Conservation (phyloP, 129 eudicot genomes). For the Arctium minus region DNA sequence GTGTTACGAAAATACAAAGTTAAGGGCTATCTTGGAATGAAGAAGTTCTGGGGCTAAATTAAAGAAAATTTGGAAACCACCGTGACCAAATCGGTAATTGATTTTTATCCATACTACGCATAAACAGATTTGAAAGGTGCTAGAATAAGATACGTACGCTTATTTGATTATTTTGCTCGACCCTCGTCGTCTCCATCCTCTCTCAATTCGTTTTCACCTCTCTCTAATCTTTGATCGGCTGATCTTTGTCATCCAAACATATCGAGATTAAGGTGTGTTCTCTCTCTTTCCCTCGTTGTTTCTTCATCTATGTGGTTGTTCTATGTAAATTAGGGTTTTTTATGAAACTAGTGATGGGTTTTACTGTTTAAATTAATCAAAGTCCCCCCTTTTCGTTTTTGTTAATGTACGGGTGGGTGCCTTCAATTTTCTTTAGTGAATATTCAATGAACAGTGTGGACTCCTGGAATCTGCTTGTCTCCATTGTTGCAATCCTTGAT, state of each 20-base stretch:
- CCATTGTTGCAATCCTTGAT: neutral
- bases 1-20: too few relatives aligned
- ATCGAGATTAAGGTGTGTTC: neutral
- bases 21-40: too few relatives aligned
- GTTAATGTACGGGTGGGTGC: neutral
- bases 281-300: neutral
- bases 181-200: neutral
- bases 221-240: neutral
- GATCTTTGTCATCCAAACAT: neutral
- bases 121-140: neutral
- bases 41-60: too few relatives aligned
- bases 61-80: too few relatives aligned
- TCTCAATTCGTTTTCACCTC: neutral
- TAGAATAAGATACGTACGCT: neutral
- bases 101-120: too few relatives aligned
- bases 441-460: neutral
- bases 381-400: neutral
- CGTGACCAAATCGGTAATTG: too few relatives aligned
- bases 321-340: neutral
- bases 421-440: too few relatives aligned
- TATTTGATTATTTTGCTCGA: neutral
- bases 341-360: neutral
- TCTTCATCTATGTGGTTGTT: neutral
- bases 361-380: neutral
- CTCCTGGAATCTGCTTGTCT: neutral